These are phyloP conservation scores for Boletus sp. DNA, from an alignment of 768 basidiomycete genomes.

Conservation along the genomic window DNA sequence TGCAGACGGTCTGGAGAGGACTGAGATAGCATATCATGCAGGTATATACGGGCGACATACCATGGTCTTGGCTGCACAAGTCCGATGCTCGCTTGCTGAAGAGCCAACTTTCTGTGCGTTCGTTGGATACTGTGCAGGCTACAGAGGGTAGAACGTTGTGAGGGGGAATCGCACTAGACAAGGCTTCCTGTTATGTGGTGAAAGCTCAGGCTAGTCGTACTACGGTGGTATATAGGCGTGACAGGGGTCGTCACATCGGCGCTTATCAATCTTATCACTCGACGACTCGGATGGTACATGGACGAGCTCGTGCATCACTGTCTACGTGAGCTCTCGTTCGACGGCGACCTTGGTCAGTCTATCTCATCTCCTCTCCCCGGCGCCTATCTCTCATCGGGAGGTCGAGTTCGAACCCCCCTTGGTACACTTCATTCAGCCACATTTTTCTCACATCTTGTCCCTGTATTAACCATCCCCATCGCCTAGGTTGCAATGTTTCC, in stretches of 20 bases:
- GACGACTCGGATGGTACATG: constrained; percentile 39
- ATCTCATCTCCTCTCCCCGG: neutral
- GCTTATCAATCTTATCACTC: neutral
- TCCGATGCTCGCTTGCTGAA: neutral
- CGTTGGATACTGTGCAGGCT: neutral
- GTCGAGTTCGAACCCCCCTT: constrained; percentile 46
- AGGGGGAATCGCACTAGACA: neutral
- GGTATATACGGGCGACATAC: constrained; percentile 4
- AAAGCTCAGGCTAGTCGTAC: too few species aligned
- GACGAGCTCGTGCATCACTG: constrained; percentile 85
- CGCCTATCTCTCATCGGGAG: neutral
- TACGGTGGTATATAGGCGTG: neutral
- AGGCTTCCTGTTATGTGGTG: neutral
- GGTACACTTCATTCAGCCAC: constrained; percentile 17
- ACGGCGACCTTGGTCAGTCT: constrained; percentile 82
- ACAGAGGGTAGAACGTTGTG: neutral
- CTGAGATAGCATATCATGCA: neutral
- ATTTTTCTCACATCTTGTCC: constrained; percentile 20
- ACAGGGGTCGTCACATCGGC: neutral
- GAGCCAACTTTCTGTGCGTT: neutral
- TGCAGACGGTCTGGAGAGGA: constrained; percentile 53
- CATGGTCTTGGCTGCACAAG: constrained; percentile 8
- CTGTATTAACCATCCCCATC: constrained; percentile 5
- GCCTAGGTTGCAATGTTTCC: constrained; percentile 68
- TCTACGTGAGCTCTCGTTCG: constrained; percentile 83